phyloP scores from a whole-genome alignment of 441 rosid species.

The Biscutella laevigata region DNA sequence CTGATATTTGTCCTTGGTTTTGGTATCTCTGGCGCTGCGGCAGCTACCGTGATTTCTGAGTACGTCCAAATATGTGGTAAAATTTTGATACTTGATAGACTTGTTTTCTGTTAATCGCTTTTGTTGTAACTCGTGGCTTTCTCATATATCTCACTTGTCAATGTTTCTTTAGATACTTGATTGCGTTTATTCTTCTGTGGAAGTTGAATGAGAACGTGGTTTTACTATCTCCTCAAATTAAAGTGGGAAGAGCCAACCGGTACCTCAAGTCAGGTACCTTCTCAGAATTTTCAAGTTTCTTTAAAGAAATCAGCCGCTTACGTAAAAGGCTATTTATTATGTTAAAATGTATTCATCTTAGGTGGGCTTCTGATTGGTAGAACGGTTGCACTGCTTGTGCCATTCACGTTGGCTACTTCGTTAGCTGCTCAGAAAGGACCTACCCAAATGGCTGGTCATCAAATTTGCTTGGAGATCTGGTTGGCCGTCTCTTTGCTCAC shows the following conservation, averaged over 20 bases:
- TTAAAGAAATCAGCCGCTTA: background rate
- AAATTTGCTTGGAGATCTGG: slow-evolving; percentile 87
- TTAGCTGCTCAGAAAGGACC: slow-evolving; percentile 87
- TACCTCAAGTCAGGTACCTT: slow-evolving; percentile 75
- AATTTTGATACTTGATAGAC: slow-evolving; percentile 27
- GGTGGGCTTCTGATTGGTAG: slow-evolving; percentile 92
- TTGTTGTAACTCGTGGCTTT: background rate
- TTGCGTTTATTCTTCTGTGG: slow-evolving; percentile 77
- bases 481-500: slow-evolving; percentile 81
- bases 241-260: slow-evolving; percentile 44
- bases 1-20: slow-evolving; percentile 61
- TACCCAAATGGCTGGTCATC: slow-evolving; percentile 87
- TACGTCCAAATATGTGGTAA: slow-evolving; percentile 74
- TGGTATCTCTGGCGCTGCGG: slow-evolving; percentile 82
- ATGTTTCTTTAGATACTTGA: slow-evolving; percentile 52
- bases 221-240: slow-evolving; percentile 60
- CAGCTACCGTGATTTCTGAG: slow-evolving; percentile 94
- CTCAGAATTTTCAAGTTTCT: background rate
- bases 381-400: slow-evolving; percentile 70
- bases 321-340: background rate
- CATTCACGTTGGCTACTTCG: slow-evolving; percentile 80
- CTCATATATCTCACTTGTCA: slow-evolving; percentile 5
- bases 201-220: slow-evolving; percentile 63
- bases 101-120: background rate
- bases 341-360: slow-evolving; percentile 12